Evolutionary conservation across 345 rosid species (phyloP).

Genomic region (Physaria fendleri): DNA sequence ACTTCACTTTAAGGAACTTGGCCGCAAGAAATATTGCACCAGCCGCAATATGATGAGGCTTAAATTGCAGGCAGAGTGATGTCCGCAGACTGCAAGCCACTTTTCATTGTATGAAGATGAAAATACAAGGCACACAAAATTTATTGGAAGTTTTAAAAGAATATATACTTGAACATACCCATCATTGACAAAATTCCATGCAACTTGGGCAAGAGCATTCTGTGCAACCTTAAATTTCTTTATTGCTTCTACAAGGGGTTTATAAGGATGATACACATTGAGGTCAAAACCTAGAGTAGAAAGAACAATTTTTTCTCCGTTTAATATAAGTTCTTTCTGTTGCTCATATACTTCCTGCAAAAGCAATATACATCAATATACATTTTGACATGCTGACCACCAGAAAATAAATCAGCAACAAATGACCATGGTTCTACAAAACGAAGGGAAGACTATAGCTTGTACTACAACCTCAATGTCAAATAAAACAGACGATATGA

Average conservation of each 20-base stretch:
- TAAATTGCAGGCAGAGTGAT: conserved; percentile 98
- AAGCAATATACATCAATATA: conserved; percentile 1
- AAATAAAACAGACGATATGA: not conserved
- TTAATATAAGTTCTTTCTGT: conserved; percentile 77
- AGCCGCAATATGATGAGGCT: conserved; percentile 98
- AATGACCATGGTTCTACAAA: not conserved
- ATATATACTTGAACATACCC: conserved; percentile 56
- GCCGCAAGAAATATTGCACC: conserved; percentile 99
- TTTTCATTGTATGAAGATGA: conserved; percentile 46
- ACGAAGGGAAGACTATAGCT: not conserved
- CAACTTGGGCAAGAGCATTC: conserved; percentile 93
- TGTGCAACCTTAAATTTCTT: conserved; percentile 97
- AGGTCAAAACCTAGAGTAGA: conserved; percentile 86
- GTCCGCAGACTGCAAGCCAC: conserved; percentile 97
- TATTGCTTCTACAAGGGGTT: conserved; percentile 94
- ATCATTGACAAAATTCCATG: conserved; percentile 98
- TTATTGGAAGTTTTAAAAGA: conserved; percentile 23
- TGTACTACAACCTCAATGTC: not conserved
- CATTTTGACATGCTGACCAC: not conserved
- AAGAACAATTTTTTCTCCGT: conserved; percentile 89
- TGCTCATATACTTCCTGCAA: conserved; percentile 88
- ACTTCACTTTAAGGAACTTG: conserved; percentile 97
- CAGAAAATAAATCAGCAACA: not conserved
- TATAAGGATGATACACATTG: conserved; percentile 87
- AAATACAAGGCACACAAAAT: conserved; percentile 36